Base-by-base conservation (phyloP, 345 rosid genomes). In the Angophora floribunda region DNA sequence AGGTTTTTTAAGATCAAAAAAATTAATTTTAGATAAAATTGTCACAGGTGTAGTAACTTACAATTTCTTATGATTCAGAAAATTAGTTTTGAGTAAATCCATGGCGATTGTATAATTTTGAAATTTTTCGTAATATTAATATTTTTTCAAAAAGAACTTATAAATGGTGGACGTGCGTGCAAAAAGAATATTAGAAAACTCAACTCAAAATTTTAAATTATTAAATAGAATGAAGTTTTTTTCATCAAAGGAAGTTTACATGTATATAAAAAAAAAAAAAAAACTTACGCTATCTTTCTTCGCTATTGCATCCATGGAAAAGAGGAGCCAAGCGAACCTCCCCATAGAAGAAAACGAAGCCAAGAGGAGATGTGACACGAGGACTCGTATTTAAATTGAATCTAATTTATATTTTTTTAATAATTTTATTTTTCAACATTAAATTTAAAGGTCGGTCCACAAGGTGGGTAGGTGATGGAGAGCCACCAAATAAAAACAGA, bases 101-200 rank as follows among this genome's bases (percentile, higher is more conserved):
- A 1, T 55, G 0, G 21, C 1, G 0, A 0, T 8, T 0, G 22
- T 55, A 55, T 22, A 1, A 55, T 0, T 0, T 55, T 8, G 6
- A 7, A 1, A 2, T 22, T 22, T 22, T 55, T 22, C 13, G 0
- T 22, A 0, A 0, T 55, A 22, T 55, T 9, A 22, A 55, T 55
- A 3, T 53, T 55, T 55, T 55, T 55, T 22, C 21, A 22, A 1
- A 22, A 11, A 55, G 3, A 55, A 55, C 61, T 22, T 55, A 55
- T 9, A 4, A 22, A 55, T 0, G 5, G 3, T 55, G 61, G 28
- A 22, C 61, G 24, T 9, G 61, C 28, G 24, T 0, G 1, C 61
- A 55, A 22, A 22, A 55, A 5, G 28, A 6, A 55, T 22, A 55
- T 55, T 55, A 22, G 9, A 55, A 22, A 2, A 55, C 24, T 0